A percentile compares a stretch with the other conserved stretches of the same genome.
phyloP scores from a whole-genome alignment of 768 basidiomycete genomes.

The Pulveroboletus sp. region DNA sequence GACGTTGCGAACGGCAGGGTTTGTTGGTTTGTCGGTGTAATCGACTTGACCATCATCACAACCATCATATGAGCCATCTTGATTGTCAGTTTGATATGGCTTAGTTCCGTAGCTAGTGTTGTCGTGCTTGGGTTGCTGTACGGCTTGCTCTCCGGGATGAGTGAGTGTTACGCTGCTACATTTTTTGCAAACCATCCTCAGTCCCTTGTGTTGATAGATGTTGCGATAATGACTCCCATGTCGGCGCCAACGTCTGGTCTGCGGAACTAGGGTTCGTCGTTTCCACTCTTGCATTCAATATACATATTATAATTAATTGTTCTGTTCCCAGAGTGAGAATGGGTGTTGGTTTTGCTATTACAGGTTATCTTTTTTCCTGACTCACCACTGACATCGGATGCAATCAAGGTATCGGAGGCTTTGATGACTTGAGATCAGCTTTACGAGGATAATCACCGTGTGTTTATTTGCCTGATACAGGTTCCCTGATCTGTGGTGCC shows the following conservation, averaged over 20 bases:
- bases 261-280: conserved; percentile 46
- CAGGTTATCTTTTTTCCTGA: conserved; percentile 23
- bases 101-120: conserved; percentile 33
- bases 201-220: conserved; percentile 22
- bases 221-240: conserved; percentile 41
- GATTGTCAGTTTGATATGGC: conserved; percentile 38
- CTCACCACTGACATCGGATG: not conserved
- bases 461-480: conserved; percentile 30
- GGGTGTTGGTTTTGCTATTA: conserved; percentile 47
- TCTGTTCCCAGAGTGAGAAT: conserved; percentile 35
- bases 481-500: conserved; percentile 56
- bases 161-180: no score
- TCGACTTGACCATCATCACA: conserved; percentile 41
- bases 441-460: not conserved
- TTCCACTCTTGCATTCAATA: not conserved
- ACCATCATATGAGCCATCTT: conserved; percentile 26
- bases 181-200: no score
- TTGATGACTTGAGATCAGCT: no score
- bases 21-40: conserved; percentile 39
- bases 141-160: conserved; percentile 37
- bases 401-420: conserved; percentile 22
- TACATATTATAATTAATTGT: no score
- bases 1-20: conserved; percentile 26
- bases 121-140: conserved; percentile 40
- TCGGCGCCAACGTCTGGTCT: conserved; percentile 43